A percentile compares a stretch with the other conserved stretches of the same genome.
Conservation (phyloP, 2,329 filamentous ascomycete genomes). For the Diaporthe eres region DNA sequence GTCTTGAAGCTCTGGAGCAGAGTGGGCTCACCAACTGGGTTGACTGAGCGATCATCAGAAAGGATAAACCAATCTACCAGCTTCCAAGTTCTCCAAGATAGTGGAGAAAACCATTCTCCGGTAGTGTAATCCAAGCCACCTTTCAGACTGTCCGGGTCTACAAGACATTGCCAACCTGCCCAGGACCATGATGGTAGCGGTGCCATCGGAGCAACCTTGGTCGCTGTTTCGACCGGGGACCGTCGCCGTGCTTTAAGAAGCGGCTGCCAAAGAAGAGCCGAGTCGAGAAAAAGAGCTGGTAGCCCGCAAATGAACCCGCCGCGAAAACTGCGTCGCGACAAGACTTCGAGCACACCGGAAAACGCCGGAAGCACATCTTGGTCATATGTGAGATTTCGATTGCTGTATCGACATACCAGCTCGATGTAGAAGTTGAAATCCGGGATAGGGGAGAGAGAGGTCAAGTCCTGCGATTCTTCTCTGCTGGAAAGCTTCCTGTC, state of each 20-base stretch:
- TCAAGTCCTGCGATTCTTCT: not conserved
- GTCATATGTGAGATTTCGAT: not conserved
- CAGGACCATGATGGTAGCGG: constrained; percentile 20
- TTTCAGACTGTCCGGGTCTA: constrained; percentile 15
- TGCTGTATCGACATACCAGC: constrained; percentile 24
- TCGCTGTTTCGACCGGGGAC: not conserved
- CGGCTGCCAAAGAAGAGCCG: constrained; percentile 22
- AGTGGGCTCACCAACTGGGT: no score
- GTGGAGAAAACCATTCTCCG: no score
- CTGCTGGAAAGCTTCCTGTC: not conserved
- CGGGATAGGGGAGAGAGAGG: not conserved
- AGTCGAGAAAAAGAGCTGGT: not conserved
- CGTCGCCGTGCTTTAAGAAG: constrained; percentile 2
- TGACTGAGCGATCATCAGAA: no score
- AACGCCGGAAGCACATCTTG: constrained; percentile 12
- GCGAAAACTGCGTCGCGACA: not conserved
- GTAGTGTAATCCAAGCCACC: constrained; percentile 4
- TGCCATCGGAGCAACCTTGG: not conserved
- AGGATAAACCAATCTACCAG: no score
- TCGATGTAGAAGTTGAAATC: constrained; percentile 20
- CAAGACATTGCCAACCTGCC: constrained; percentile 12
- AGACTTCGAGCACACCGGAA: not conserved
- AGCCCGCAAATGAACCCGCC: not conserved
- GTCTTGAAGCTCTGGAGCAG: no score
- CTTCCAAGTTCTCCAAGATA: no score